Base-by-base conservation (phyloP, 352 stramenopile species). In the Globisporangium cederbergense region DNA sequence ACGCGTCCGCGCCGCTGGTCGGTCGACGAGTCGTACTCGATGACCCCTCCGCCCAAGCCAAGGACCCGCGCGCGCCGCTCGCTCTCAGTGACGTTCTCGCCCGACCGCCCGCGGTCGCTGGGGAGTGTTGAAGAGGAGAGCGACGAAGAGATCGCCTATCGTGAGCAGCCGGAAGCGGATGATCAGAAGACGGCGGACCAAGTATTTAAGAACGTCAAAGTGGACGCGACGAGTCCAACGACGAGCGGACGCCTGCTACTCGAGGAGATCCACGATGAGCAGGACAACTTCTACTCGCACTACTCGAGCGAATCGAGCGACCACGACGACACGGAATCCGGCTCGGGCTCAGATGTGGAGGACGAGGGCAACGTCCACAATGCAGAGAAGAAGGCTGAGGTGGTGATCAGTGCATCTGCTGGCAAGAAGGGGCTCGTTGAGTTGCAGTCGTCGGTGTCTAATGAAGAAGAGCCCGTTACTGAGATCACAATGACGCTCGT, bases 111-210 rank as follows among this genome's bases (percentile, higher is more conserved):
- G 32, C 52, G 53, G 7, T 58, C 57, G 56, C 64, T 71, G 0
- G 38, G 59, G 4, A 62, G 54, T 3, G 53, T 67, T 7, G 77
- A 89, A 0, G 77, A 84, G 3, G 71, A 82, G 3, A 71, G 81
- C 6, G 74, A 85, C 2, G 66, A 81, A 0, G 66, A 82, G 18
- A 16, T 30, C 22, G 36, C 5, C 0, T 36, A 13, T n/a, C 8
- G 14, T n/a, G 58, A 65, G 36, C 16, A 75, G 16, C 36, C 65
- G n/a, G 46, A 28, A 25, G 69, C 65, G 20, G 43, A 52, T 28
- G 36, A 42, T 42, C 9, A 42, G 36, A 49, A 22, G 22, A 22
- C 49, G 22, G 32, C 14, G 22, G 14, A 45, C 16, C 28, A 42
- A 58, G 8, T 58, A 58, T 58, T 58, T 45, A 58, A 58, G 30